Conservation (phyloP, 805 yeast species). For the Pichia pseudocactophila region DNA sequence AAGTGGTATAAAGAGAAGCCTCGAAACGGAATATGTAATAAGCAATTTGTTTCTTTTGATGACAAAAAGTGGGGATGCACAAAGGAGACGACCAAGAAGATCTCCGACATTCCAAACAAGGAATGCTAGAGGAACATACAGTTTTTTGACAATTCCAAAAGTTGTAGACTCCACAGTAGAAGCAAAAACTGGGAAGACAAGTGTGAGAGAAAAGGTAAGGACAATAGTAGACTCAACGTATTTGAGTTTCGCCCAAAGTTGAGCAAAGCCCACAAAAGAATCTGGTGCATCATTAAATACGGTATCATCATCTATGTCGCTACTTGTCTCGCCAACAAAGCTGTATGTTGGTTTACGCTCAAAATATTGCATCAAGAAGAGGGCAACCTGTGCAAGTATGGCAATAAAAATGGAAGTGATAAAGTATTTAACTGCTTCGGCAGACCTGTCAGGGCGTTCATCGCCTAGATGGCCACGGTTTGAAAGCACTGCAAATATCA, state of each 20-base stretch:
- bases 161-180: constrained; percentile 45
- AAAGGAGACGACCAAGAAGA: constrained; percentile 60
- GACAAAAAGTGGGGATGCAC: constrained; percentile 41
- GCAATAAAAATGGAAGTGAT: constrained; percentile 22
- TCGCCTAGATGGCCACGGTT: constrained; percentile 7
- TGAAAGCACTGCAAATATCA: constrained; percentile 41
- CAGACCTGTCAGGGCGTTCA: constrained; percentile 15
- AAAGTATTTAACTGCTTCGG: constrained; percentile 32
- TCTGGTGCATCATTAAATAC: constrained; percentile 5
- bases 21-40: constrained; percentile 43
- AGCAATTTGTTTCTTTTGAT: constrained; percentile 36
- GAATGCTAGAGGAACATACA: constrained; percentile 66
- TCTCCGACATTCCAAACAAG: constrained; percentile 89
- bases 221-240: constrained; percentile 63
- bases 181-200: constrained; percentile 87
- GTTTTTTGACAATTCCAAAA: constrained; percentile 28
- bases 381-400: constrained; percentile 13
- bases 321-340: constrained; percentile 2
- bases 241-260: constrained; percentile 54
- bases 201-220: constrained; percentile 61
- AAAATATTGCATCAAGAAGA: constrained; percentile 18
- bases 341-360: constrained; percentile 12
- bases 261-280: constrained; percentile 46
- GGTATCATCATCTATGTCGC: neutral
- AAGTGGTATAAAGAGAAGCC: constrained; percentile 60